Conservation (phyloP, 345 rosid species). For the Leavenworthia alabamica region DNA sequence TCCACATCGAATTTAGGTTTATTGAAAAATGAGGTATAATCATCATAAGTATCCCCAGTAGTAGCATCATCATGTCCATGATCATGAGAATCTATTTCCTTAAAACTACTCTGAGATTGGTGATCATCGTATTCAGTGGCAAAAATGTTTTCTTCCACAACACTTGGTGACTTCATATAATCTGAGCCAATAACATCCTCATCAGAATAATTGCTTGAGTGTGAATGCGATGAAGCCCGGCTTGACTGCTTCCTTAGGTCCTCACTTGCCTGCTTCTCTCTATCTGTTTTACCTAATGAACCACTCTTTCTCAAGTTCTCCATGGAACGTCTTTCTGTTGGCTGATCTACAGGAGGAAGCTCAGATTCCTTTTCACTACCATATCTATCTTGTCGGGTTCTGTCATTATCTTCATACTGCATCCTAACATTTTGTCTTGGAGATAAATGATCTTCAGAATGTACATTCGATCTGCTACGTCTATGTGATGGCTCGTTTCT, state of each 20-base stretch:
- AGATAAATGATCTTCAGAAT: conserved; percentile 15
- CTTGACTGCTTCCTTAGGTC: conserved; percentile 38
- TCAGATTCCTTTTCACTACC: conserved; percentile 12
- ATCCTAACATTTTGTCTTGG: conserved; percentile 17
- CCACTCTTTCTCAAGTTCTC: conserved; percentile 30
- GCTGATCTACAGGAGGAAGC: conserved; percentile 2
- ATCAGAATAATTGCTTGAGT: conserved; percentile 34
- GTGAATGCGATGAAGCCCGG: conserved; percentile 38
- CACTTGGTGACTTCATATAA: conserved; percentile 23
- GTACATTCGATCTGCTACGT: conserved; percentile 20
- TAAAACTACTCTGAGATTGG: conserved; percentile 32
- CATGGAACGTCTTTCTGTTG: conserved; percentile 33
- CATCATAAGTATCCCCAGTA: conserved; percentile 43
- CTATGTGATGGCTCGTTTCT: conserved; percentile 22
- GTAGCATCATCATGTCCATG: conserved; percentile 24
- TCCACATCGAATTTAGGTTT: conserved; percentile 35
- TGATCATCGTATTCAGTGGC: conserved; percentile 35
- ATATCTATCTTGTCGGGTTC: conserved; percentile 12
- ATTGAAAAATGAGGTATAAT: conserved; percentile 48
- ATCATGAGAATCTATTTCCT: conserved; percentile 32
- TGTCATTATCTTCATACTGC: conserved; percentile 17
- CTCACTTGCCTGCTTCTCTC: conserved; percentile 19
- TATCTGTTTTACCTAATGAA: conserved; percentile 22
- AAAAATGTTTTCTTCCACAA: conserved; percentile 42
- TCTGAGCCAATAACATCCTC: conserved; percentile 33